Percentiles rank a stretch among this genome's conserved stretches.
phyloP scores from a whole-genome alignment of 1,284 basidiomycete species.

The Cutaneotrichosporon arboriforme region DNA sequence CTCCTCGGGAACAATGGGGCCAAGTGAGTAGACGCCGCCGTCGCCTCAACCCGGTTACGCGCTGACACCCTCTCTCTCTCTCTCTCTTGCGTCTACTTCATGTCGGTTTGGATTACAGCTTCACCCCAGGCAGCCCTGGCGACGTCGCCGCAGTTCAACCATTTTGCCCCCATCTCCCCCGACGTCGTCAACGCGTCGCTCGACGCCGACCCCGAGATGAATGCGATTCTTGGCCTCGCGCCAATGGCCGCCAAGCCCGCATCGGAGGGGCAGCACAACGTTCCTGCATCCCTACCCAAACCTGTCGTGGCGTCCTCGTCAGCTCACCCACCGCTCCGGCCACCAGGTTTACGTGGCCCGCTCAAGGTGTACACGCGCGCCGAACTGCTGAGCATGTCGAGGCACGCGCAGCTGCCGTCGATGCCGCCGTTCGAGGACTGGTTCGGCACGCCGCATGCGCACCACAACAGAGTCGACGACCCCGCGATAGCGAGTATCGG shows the following conservation, averaged over 20 bases:
- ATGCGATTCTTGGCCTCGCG: slow-evolving; percentile 20
- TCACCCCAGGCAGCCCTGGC: slow-evolving; percentile 13
- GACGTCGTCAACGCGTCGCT: slow-evolving; percentile 29
- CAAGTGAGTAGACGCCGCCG: neutral
- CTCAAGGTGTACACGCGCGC: slow-evolving; percentile 13
- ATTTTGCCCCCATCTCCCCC: slow-evolving; percentile 41
- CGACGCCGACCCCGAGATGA: slow-evolving; percentile 27
- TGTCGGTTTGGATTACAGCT: neutral
- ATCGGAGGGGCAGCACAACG: neutral
- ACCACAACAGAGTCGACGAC: slow-evolving; percentile 23
- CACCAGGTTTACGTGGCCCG: slow-evolving; percentile 3
- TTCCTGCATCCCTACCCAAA: no score
- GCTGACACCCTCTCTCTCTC: neutral
- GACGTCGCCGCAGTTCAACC: slow-evolving; percentile 34
- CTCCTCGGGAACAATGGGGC: neutral
- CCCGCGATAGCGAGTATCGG: slow-evolving; percentile 41
- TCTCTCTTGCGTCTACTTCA: neutral
- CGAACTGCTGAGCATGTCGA: slow-evolving; percentile 10
- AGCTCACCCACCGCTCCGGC: neutral
- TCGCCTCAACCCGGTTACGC: neutral
- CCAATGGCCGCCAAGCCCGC: neutral
- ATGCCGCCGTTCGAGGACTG: slow-evolving; percentile 14
- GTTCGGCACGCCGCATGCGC: slow-evolving; percentile 8
- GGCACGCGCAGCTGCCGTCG: slow-evolving; percentile 4
- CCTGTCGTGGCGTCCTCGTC: neutral